Conservation (phyloP, 176 grass and related monocot genomes). For the Ampelocalamus luodianensis region DNA sequence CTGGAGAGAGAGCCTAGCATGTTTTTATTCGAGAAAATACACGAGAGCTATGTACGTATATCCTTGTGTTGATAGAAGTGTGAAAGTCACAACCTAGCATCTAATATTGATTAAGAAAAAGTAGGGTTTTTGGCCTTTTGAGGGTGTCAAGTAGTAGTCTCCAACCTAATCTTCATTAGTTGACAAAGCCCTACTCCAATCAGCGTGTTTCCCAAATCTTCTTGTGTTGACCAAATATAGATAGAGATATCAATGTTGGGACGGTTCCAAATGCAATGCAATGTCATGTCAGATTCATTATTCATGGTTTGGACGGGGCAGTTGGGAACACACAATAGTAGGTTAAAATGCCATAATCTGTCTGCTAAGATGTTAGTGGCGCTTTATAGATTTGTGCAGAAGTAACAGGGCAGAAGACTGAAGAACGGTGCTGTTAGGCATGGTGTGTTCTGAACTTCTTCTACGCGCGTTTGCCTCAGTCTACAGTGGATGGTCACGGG, state of each 20-base stretch:
- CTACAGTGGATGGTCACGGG: background rate
- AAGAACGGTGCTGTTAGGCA: background rate
- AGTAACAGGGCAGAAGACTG: background rate
- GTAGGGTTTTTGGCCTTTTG: background rate
- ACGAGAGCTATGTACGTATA: background rate
- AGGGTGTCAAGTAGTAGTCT: background rate
- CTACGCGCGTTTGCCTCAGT: background rate
- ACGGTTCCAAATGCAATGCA: conserved; percentile 13
- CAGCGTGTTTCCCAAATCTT: conserved; percentile 20
- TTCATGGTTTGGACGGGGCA: conserved; percentile 22
- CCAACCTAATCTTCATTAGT: conserved; percentile 37
- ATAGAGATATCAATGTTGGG: background rate
- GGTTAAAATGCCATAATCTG: background rate
- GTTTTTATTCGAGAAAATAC: background rate
- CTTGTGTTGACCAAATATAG: conserved; percentile 13
- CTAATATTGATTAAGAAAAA: background rate
- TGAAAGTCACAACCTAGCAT: background rate
- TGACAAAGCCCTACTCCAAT: background rate
- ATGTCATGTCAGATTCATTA: background rate
- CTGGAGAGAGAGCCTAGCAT: background rate
- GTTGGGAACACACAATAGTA: conserved; percentile 6
- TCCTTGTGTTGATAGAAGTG: background rate
- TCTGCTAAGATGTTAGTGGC: background rate
- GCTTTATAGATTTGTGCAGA: background rate
- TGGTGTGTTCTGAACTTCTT: background rate